These are phyloP conservation scores for Colletotrichum nymphaeae DNA, from an alignment of 2,329 filamentous ascomycete species.

Conservation along the genomic window DNA sequence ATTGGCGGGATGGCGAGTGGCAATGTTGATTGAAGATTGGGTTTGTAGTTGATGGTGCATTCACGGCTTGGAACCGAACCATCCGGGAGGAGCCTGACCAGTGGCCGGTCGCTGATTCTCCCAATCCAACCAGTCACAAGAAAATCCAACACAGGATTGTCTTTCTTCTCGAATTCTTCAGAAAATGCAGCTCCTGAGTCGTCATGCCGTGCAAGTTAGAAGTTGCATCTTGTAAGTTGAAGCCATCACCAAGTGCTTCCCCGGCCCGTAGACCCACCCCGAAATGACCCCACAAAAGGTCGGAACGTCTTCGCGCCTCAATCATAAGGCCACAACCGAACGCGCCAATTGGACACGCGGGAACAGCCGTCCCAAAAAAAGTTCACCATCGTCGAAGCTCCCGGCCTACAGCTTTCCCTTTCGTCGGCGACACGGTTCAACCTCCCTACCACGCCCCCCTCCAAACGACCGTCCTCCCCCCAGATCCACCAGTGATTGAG, in stretches of 20 bases:
- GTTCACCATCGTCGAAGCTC: conserved; percentile 34
- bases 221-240: conserved; percentile 3
- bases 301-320: conserved; percentile 26
- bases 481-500: neutral
- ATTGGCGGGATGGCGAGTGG: neutral
- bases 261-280: neutral
- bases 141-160: neutral
- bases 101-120: too few relatives aligned
- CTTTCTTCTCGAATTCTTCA: too few relatives aligned
- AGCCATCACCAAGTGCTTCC: conserved; percentile 11
- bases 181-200: neutral
- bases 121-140: neutral
- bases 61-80: neutral
- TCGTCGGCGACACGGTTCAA: conserved; percentile 22
- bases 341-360: conserved; percentile 21
- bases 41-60: neutral
- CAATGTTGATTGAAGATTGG: neutral
- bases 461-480: neutral
- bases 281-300: neutral
- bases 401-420: conserved; percentile 18
- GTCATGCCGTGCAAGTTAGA: neutral
- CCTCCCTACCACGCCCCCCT: conserved; percentile 3
- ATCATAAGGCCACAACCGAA: conserved; percentile 28
- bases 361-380: conserved; percentile 33
- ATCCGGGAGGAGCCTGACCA: too few relatives aligned